phyloP scores from a whole-genome alignment of 2,329 filamentous ascomycete species.

The Stemphylium vesicarium region DNA sequence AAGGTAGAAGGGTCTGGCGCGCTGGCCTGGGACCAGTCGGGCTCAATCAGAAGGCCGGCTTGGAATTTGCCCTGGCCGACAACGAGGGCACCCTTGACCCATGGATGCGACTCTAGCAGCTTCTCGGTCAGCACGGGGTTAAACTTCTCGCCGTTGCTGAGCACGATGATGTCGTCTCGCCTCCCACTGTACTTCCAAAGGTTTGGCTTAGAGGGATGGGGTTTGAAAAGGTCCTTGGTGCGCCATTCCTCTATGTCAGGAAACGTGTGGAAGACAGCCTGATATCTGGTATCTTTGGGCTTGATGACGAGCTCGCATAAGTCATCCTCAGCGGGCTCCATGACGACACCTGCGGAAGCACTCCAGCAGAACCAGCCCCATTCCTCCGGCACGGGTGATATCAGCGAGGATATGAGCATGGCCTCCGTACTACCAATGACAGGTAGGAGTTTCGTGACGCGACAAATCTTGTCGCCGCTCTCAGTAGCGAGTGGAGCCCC shows the following conservation, averaged over 20 bases:
- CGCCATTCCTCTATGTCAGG: constrained; percentile 6
- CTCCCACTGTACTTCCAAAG: constrained; percentile 39
- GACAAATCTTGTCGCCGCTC: not conserved
- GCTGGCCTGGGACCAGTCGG: constrained; percentile 1
- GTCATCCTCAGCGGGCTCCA: constrained; percentile 6
- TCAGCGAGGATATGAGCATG: not conserved
- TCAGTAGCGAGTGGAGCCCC: not conserved
- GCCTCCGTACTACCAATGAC: constrained; percentile 6
- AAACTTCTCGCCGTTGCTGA: constrained; percentile 42
- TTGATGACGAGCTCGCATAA: constrained; percentile 5
- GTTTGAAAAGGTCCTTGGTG: constrained; percentile 23
- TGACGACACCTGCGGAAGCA: not conserved
- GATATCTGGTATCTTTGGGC: not conserved
- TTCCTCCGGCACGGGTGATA: not conserved
- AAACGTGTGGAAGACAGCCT: constrained; percentile 5
- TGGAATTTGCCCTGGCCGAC: constrained; percentile 30
- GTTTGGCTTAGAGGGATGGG: constrained; percentile 22
- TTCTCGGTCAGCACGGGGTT: constrained; percentile 29
- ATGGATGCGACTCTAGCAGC: constrained; percentile 14
- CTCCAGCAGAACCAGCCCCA: constrained; percentile 5
- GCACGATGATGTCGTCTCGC: constrained; percentile 42
- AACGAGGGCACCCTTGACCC: constrained; percentile 23
- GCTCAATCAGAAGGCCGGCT: constrained; percentile 30
- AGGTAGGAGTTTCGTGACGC: not conserved
- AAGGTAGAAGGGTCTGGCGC: constrained; percentile 11